These are phyloP conservation scores for Phellopilus nigrolimitatus DNA, from an alignment of 1,284 basidiomycete genomes.

Conservation along the genomic window DNA sequence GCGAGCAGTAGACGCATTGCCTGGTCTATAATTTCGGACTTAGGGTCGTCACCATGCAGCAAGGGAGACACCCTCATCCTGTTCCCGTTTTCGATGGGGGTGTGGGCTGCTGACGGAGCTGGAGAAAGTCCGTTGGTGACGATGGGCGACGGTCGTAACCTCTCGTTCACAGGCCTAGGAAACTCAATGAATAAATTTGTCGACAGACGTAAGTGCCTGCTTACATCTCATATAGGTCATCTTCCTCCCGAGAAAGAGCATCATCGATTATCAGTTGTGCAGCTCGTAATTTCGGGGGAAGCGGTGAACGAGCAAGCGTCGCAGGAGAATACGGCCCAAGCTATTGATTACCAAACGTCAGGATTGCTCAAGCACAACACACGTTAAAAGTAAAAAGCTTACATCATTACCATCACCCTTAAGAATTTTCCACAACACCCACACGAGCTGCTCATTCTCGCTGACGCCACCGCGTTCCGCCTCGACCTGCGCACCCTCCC, in stretches of 20 bases:
- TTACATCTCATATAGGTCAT: conserved; percentile 34
- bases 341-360: conserved; percentile 32
- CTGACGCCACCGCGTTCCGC: conserved; percentile 47
- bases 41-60: neutral
- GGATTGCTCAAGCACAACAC: neutral
- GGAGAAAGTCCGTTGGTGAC: conserved; percentile 5
- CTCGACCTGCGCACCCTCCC: conserved; percentile 49
- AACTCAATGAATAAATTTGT: neutral
- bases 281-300: conserved; percentile 67
- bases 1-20: conserved; percentile 62
- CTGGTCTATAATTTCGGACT: conserved; percentile 23
- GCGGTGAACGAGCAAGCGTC: conserved; percentile 60
- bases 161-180: conserved; percentile 2
- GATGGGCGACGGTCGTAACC: conserved; percentile 2
- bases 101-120: conserved; percentile 4
- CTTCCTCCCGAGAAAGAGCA: conserved; percentile 43
- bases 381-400: conserved; percentile 26
- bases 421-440: conserved; percentile 79
- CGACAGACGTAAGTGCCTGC: neutral
- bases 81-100: conserved; percentile 8
- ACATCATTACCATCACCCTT: conserved; percentile 76
- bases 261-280: conserved; percentile 62
- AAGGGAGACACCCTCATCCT: conserved; percentile 2
- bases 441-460: conserved; percentile 70
- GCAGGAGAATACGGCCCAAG: conserved; percentile 73